Evolutionary conservation across 2,329 filamentous ascomycete genomes (phyloP).

Genomic region (Pestalotiopsis sp.): DNA sequence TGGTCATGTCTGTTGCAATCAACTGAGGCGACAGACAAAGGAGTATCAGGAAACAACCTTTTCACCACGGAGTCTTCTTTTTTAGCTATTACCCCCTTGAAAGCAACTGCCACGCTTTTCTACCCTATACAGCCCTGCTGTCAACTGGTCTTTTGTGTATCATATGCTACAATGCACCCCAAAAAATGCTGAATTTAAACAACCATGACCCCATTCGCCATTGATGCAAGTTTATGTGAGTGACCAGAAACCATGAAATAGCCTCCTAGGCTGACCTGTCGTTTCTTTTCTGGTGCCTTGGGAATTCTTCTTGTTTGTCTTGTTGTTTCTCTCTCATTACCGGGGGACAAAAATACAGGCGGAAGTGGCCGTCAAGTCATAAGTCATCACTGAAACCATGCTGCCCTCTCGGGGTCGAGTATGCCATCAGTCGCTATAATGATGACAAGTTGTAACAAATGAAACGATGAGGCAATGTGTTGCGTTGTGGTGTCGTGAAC

Average conservation of each 20-base stretch:
- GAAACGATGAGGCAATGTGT: not conserved
- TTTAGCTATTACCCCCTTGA: not conserved
- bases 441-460: not conserved
- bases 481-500: not conserved
- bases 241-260: not conserved
- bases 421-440: not conserved
- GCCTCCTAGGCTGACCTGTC: not conserved
- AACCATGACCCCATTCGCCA: not conserved
- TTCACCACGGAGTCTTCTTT: not conserved
- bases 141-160: not conserved
- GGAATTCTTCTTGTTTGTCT: not conserved
- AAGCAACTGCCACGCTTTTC: not conserved
- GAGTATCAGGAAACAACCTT: not conserved
- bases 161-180: conserved; percentile 8
- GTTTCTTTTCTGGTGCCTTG: not conserved
- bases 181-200: conserved; percentile 10
- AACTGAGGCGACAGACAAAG: not conserved
- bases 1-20: too few species aligned
- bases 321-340: conserved; percentile 5
- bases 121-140: conserved; percentile 9
- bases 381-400: conserved; percentile 1
- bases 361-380: conserved; percentile 11
- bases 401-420: not conserved
- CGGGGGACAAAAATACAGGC: not conserved
- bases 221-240: conserved; percentile 2